Evolutionary conservation across 73 alveolate genomes (phyloP).

Genomic region (Diophrys sp.): DNA sequence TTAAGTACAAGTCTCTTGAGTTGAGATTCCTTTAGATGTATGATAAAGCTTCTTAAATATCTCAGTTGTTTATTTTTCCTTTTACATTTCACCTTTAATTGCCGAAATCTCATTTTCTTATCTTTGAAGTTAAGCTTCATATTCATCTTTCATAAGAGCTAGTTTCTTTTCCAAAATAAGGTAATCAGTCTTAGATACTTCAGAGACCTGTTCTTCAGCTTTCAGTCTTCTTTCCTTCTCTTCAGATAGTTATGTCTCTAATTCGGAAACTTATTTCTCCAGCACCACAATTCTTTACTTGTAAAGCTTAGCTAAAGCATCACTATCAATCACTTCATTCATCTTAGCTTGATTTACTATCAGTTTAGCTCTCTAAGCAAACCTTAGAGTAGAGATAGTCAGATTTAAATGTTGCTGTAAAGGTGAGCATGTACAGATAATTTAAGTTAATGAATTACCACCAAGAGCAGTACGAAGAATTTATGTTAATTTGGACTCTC

Average conservation of each 20-base stretch:
- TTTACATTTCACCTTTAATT: neutral
- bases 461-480: constrained; percentile 87
- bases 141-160: neutral
- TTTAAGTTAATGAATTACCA: constrained; percentile 88
- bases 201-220: neutral
- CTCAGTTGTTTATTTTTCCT: neutral
- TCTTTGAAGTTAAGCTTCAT: neutral
- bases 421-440: constrained; percentile 90
- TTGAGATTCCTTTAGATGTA: neutral
- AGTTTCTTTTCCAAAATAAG: neutral
- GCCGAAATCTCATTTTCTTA: neutral
- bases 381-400: constrained; percentile 88
- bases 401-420: constrained; percentile 70
- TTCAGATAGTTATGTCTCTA: constrained; percentile 2
- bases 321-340: constrained; percentile 61
- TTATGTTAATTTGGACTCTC: constrained; percentile 92
- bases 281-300: constrained; percentile 17
- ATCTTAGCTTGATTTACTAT: constrained; percentile 70
- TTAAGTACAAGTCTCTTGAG: neutral
- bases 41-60: neutral
- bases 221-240: neutral
- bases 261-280: constrained; percentile 22
- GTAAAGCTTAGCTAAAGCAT: constrained; percentile 19
- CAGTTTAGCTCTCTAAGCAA: constrained; percentile 90
- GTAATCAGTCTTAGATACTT: neutral